Conservation (phyloP, 169 alveolate genomes). For the Plasmodium vivax region DNA sequence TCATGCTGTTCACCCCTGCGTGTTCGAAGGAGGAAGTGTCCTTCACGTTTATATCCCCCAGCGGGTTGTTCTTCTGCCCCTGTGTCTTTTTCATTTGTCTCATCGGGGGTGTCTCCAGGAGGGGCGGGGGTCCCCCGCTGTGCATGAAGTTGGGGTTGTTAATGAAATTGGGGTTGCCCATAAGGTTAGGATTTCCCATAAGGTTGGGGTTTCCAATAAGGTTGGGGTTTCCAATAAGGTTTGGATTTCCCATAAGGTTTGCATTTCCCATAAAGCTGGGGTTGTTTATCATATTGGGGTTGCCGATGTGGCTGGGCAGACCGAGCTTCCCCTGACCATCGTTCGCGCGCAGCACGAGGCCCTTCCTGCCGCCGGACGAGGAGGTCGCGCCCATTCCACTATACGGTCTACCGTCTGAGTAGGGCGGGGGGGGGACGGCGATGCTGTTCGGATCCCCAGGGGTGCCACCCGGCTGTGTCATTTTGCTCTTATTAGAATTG, state of each 20-base stretch:
- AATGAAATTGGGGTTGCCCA: not conserved
- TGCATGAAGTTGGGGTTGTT: not conserved
- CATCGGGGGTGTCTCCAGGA: not conserved
- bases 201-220: not conserved
- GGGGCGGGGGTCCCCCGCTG: not conserved
- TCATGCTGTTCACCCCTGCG: not conserved
- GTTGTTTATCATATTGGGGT: not conserved
- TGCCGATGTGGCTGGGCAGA: no score
- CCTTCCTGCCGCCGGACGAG: not conserved
- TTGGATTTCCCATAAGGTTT: not conserved
- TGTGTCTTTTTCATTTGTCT: not conserved
- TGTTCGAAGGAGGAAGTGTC: slow-evolving; percentile 28
- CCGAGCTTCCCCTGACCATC: slow-evolving; percentile 22
- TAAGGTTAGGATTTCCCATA: not conserved
- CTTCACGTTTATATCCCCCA: slow-evolving; percentile 10
- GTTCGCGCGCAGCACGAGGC: slow-evolving; percentile 4
- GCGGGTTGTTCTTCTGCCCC: not conserved
- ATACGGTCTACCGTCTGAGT: slow-evolving; percentile 16
- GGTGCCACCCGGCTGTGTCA: not conserved
- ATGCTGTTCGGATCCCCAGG: slow-evolving; percentile 2
- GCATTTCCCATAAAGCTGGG: not conserved
- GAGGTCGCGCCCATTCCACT: not conserved
- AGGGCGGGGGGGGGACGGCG: slow-evolving; percentile 62
- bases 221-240: not conserved
- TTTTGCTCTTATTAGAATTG: slow-evolving; percentile 4